Evolutionary conservation across 192 early-diverging fungal genomes (phyloP), one percentile per base, ranked within the genome.

Genomic region (Coemansia sp.): DNA sequence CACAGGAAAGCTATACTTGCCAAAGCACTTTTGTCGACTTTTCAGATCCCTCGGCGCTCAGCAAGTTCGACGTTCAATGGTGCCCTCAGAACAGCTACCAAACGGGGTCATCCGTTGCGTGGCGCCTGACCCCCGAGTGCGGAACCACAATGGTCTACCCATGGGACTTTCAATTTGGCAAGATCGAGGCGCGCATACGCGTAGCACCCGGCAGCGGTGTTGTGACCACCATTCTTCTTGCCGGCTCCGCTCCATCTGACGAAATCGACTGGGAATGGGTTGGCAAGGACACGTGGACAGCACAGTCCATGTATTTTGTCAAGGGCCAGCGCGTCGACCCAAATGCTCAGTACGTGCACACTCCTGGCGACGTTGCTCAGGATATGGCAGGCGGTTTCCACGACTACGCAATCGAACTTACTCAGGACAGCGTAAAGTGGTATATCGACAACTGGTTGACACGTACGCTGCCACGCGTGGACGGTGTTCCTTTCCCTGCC

Each of bases 221-320:
- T n/a, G 83, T 86, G 5, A 77, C 84, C 0, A 78, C 85, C 3
- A 80, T 89, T 56, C 79, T 89, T 55, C 77, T 81, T 43, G 78
- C 76, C 8, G 85, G 74, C 5, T 58, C 73, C 12, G 62, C 68
- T 35, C 83, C 79, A 37, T 69, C 83, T 8, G 89, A 90, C 58
- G 89, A 90, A 62, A 67, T 90, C 6, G 89, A 90, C 64, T 85
- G 75, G 65, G 89, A 90, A 66, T 88, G 85, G 85, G 85, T 90
- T 9, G 89, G 89, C 38, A 84, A 84, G 59, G 64, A 88, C 52
- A 71, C 78, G 11, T 71, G 63, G 45, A 74, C 82, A 18, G 85
- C 65, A 9, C 81, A 84, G 71, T 79, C 84, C 7, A 86, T 81
- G 79, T 87, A 86, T 48, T 87, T 86, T 69, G 81, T 83, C 55